Evolutionary conservation across 2,329 filamentous ascomycete genomes (phyloP), one percentile per base, ranked within the genome.

Genomic region (Epichloe bromicola): DNA sequence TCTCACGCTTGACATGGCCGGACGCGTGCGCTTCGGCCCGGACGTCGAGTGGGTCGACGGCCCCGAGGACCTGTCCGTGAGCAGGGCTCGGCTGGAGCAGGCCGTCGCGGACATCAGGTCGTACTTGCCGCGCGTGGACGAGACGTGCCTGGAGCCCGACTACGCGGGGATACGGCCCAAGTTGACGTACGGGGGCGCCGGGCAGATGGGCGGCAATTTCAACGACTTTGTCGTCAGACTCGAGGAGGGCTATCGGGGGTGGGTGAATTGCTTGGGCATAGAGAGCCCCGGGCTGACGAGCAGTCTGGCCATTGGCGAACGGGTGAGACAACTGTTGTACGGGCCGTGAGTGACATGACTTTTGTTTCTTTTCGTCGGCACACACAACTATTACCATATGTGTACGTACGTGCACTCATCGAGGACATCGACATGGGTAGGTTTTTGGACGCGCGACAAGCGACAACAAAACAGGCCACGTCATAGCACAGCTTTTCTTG

Each of bases 121-220:
- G 7, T 98, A 95, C 63, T 71, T 98, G 3, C 93, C 93, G 0
- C 74, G 70, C 1, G 71, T 98, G 3, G 80, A 93, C 53, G 71
- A 71, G 15, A 68, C 69, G 0, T 79, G 79, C 0, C 75, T 98
- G 26, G 71, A 72, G 39, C 76, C 91, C 2, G 91, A 96, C 67
- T 98, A 97, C 63, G 88, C 88, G 15, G 93, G 93, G 0, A 91
- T 98, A 34, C 72, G 93, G 56, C 91, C 93, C 1, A 98, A 98
- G 72, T 65, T 97, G 55, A 78, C 72, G 1, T 65, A 65, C 10
- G 73, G 37, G 72, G 78, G 10, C 1, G 80, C 81, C 0, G 82
- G 84, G 14, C 80, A 74, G 26, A 71, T 70, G n/a, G 78, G 78
- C 19, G 78, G 78, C 55, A 82, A 78, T 0, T 95, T 95, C 61